Conservation (phyloP, 2,329 filamentous ascomycete genomes). For the Pestalotiopsis fici region DNA sequence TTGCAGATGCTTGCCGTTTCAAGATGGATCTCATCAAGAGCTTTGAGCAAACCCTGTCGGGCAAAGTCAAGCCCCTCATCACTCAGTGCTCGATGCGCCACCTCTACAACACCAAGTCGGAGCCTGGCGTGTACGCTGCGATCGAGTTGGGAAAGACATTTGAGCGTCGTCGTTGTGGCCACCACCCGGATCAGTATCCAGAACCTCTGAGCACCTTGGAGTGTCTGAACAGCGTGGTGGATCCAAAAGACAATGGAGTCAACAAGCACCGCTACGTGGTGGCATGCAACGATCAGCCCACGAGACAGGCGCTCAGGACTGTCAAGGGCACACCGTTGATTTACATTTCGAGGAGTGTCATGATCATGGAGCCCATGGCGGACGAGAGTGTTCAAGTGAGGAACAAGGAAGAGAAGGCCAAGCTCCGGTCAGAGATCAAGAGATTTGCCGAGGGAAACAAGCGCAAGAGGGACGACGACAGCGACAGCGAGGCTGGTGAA, state of each 20-base stretch:
- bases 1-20: constrained; percentile 78
- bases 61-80: constrained; percentile 80
- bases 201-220: constrained; percentile 70
- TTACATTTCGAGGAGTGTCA: constrained; percentile 77
- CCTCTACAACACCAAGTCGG: constrained; percentile 65
- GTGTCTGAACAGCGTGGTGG: constrained; percentile 75
- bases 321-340: constrained; percentile 75
- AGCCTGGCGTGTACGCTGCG: constrained; percentile 55
- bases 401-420: constrained; percentile 69
- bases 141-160: constrained; percentile 75
- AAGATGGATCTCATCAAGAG: constrained; percentile 85
- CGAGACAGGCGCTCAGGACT: constrained; percentile 64
- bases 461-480: constrained; percentile 41
- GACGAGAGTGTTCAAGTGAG: constrained; percentile 63
- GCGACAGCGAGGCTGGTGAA: constrained; percentile 31
- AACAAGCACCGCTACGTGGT: constrained; percentile 83
- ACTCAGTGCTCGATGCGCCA: constrained; percentile 81
- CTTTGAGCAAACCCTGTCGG: constrained; percentile 81
- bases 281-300: constrained; percentile 68
- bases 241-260: constrained; percentile 68
- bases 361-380: constrained; percentile 80
- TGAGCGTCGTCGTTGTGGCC: constrained; percentile 77
- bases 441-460: constrained; percentile 51
- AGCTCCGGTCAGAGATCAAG: constrained; percentile 72
- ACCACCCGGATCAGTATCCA: constrained; percentile 71